Conservation (phyloP, 2,329 filamentous ascomycete genomes). For the Aureobasidium sp. region DNA sequence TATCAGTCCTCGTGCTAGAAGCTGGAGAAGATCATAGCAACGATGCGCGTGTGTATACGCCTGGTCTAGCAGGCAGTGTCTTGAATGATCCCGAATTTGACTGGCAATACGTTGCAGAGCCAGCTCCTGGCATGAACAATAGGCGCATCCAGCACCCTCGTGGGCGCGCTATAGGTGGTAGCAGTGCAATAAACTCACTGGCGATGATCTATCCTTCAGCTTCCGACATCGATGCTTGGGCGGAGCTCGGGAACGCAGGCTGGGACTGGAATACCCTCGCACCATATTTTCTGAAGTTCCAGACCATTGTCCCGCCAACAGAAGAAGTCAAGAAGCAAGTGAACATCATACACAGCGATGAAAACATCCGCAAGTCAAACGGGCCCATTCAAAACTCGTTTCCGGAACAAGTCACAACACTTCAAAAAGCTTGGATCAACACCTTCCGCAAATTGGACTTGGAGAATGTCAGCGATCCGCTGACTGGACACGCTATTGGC, state of each 20-base stretch:
- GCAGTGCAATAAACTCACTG: slow-evolving; percentile 31
- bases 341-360: slow-evolving; percentile 7
- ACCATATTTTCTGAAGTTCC: slow-evolving; percentile 32
- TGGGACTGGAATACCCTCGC: slow-evolving; percentile 42
- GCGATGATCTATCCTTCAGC: slow-evolving; percentile 24
- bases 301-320: slow-evolving; percentile 21
- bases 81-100: slow-evolving; percentile 24
- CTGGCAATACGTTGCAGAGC: slow-evolving; percentile 24
- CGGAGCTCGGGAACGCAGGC: slow-evolving; percentile 24
- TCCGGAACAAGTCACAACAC: slow-evolving; percentile 6
- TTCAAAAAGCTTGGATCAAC: slow-evolving; percentile 20
- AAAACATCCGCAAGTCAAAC: slow-evolving; percentile 1
- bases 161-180: slow-evolving; percentile 36
- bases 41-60: slow-evolving; percentile 21
- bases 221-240: slow-evolving; percentile 31
- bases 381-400: slow-evolving; percentile 19
- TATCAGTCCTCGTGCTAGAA: slow-evolving; percentile 22
- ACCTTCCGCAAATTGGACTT: slow-evolving; percentile 18
- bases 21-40: slow-evolving; percentile 21
- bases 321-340: slow-evolving; percentile 2
- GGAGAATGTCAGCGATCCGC: slow-evolving; percentile 18
- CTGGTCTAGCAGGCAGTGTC: slow-evolving; percentile 20
- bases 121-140: slow-evolving; percentile 1
- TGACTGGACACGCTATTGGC: slow-evolving; percentile 20
- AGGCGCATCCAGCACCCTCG: slow-evolving; percentile 24